phyloP scores from a whole-genome alignment of 2,329 filamentous ascomycete genomes.

The Neofusicoccum umdonicola region DNA sequence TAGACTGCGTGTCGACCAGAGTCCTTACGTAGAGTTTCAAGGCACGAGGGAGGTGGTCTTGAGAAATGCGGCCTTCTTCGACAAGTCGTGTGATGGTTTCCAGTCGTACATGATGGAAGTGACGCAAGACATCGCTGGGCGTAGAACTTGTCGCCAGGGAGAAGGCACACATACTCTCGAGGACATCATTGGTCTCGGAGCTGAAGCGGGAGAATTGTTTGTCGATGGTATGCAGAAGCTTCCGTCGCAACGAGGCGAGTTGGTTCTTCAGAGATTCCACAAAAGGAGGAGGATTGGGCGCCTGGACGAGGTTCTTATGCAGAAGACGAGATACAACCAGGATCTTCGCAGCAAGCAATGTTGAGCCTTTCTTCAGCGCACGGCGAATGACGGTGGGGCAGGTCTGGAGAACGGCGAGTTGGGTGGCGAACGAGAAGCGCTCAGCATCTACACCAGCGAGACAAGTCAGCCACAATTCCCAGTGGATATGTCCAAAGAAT shows the following conservation, averaged over 20 bases:
- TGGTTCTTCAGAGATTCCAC: conserved; percentile 65
- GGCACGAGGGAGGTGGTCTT: conserved; percentile 59
- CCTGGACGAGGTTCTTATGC: conserved; percentile 67
- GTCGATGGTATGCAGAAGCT: conserved; percentile 65
- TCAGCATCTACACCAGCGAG: conserved; percentile 35
- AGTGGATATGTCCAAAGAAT: background rate
- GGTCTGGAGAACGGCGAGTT: conserved; percentile 57
- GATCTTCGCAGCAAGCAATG: conserved; percentile 59
- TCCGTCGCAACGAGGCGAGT: conserved; percentile 60
- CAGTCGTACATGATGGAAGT: conserved; percentile 73
- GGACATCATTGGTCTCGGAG: conserved; percentile 48
- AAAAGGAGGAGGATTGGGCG: conserved; percentile 47
- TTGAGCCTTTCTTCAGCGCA: conserved; percentile 51
- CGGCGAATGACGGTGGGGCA: conserved; percentile 54
- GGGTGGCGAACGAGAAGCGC: conserved; percentile 51
- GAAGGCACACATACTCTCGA: conserved; percentile 77
- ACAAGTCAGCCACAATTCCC: background rate
- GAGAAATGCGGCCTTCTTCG: conserved; percentile 47
- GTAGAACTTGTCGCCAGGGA: conserved; percentile 79
- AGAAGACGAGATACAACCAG: conserved; percentile 74
- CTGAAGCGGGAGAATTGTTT: conserved; percentile 42
- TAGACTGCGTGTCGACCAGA: conserved; percentile 69
- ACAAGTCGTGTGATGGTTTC: conserved; percentile 66
- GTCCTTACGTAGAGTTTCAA: conserved; percentile 75
- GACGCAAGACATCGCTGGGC: conserved; percentile 71